Evolutionary conservation across 1,284 basidiomycete species (phyloP).

Genomic region (Ustilago shanxiensis): DNA sequence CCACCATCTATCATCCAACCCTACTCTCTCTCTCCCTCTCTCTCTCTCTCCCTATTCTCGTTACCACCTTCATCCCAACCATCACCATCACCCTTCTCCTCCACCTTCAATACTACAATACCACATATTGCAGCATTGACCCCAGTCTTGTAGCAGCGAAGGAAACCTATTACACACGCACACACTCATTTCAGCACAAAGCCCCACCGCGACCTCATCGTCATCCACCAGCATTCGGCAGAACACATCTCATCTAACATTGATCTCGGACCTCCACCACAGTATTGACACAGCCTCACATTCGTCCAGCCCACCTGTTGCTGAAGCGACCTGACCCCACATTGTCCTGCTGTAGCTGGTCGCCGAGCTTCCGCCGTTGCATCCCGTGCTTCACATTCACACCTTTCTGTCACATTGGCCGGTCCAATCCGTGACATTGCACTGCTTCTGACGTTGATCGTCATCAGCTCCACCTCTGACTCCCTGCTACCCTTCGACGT

Average conservation of each 20-base stretch:
- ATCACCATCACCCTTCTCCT: neutral
- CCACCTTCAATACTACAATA: neutral
- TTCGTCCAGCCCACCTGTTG: neutral
- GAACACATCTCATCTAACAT: neutral
- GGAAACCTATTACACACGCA: too few species aligned
- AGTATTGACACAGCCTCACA: constrained; percentile 18
- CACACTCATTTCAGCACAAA: constrained; percentile 11
- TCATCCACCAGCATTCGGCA: neutral
- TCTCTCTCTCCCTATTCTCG: too few species aligned
- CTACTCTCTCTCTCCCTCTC: too few species aligned
- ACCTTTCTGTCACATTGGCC: constrained; percentile 20
- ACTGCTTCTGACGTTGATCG: constrained; percentile 4
- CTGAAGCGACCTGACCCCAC: constrained; percentile 5
- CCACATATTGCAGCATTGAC: too few species aligned
- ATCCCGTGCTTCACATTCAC: neutral
- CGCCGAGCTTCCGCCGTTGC: neutral
- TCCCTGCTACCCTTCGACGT: neutral
- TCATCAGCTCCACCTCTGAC: constrained; percentile 3
- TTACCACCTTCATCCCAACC: neutral
- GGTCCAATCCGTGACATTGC: constrained; percentile 15
- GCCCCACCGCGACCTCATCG: neutral
- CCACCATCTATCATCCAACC: too few species aligned
- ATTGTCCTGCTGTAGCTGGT: neutral
- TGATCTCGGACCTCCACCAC: neutral
- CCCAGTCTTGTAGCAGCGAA: neutral